Conservation (phyloP, 495 filamentous ascomycete genomes). For the Xylaria cubensis region DNA sequence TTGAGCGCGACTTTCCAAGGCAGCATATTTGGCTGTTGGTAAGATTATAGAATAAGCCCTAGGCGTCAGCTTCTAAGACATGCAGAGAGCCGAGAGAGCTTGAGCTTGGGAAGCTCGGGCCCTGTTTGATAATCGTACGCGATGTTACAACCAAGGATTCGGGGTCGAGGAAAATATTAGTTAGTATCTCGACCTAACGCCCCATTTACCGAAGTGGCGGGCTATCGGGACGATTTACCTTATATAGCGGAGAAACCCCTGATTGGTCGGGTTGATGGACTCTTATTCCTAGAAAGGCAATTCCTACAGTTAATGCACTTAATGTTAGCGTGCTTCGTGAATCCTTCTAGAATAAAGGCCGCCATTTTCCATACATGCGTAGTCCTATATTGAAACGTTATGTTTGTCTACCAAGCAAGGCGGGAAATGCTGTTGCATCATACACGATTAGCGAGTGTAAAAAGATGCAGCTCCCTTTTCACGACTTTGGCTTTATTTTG, state of each 20-base stretch:
- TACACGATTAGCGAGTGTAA: background rate
- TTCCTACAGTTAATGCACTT: background rate
- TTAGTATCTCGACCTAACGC: background rate
- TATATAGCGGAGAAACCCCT: background rate
- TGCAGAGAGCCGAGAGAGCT: background rate
- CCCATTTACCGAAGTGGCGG: background rate
- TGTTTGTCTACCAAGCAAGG: background rate
- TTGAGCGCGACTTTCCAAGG: background rate
- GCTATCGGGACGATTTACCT: slow-evolving; percentile 5
- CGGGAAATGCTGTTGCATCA: background rate
- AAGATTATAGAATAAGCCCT: background rate
- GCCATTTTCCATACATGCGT: background rate
- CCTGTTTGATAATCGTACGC: background rate
- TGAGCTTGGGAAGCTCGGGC: background rate
- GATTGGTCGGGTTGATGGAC: background rate
- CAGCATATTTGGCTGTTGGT: background rate
- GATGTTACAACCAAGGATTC: background rate
- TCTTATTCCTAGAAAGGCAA: background rate
- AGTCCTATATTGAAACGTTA: background rate
- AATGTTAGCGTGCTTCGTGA: background rate
- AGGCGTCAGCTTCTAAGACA: background rate
- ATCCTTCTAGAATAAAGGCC: background rate
- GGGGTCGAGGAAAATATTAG: background rate
- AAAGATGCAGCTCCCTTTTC: background rate
- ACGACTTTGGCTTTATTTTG: background rate